Percentiles rank a stretch among this genome's conserved stretches.
These are phyloP conservation scores for Pseudonitzschia delicatissima DNA, from an alignment of 108 stramenopile species.

Conservation along the genomic window DNA sequence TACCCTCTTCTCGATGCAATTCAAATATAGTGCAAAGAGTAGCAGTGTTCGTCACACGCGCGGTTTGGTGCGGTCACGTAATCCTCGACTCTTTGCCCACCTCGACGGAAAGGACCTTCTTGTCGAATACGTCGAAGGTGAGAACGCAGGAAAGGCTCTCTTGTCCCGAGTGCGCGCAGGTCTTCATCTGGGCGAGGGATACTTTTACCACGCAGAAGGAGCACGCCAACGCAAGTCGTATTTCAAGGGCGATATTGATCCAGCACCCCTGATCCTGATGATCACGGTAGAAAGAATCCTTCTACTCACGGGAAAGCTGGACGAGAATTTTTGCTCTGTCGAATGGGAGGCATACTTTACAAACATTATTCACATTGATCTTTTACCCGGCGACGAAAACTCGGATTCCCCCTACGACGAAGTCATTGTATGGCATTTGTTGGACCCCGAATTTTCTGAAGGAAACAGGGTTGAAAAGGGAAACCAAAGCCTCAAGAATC, in stretches of 20 bases:
- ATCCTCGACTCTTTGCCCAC: conserved; percentile 58
- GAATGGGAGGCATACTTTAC: conserved; percentile 51
- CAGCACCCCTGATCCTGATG: conserved; percentile 42
- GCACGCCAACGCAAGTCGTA: conserved; percentile 1
- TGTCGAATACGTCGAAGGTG: conserved; percentile 65
- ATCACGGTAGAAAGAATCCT: conserved; percentile 47
- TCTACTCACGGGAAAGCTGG: conserved; percentile 42
- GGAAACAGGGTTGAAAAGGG: conserved; percentile 18
- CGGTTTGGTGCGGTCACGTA: conserved; percentile 39
- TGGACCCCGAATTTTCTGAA: conserved; percentile 15
- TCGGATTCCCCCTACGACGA: conserved; percentile 17
- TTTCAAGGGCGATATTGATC: conserved; percentile 19
- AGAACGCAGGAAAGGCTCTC: conserved; percentile 58
- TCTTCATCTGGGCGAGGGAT: conserved; percentile 58
- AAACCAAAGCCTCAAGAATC: conserved; percentile 6
- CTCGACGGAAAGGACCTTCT: conserved; percentile 55
- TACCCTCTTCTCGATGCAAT: conserved; percentile 12
- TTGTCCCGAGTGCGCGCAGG: conserved; percentile 56
- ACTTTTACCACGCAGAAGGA: conserved; percentile 48
- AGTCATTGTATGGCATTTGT: conserved; percentile 32
- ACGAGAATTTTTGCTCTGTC: conserved; percentile 44
- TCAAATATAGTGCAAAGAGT: conserved; percentile 20
- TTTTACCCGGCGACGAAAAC: conserved; percentile 9
- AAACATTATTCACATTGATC: conserved; percentile 37
- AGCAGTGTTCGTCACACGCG: conserved; percentile 18